Evolutionary conservation across 257 asterid genomes (phyloP).

Genomic region (Gentiana macrophylla): DNA sequence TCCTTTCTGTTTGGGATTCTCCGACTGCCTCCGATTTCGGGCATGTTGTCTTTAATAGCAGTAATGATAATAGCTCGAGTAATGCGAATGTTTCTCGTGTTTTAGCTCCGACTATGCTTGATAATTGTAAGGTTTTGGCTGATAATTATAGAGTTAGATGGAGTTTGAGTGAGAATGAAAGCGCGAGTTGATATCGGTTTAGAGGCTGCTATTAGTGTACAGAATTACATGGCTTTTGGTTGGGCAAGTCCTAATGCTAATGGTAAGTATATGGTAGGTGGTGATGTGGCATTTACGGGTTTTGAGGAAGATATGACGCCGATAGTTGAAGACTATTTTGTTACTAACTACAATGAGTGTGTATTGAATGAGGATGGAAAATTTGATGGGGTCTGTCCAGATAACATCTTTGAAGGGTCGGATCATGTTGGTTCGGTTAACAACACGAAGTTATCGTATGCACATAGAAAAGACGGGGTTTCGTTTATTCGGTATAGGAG

Average conservation of each 20-base stretch:
- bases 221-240: conserved; percentile 86
- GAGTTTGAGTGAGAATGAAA: conserved; percentile 40
- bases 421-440: conserved; percentile 45
- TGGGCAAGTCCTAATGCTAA: conserved; percentile 80
- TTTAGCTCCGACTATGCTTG: conserved; percentile 47
- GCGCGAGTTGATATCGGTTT: conserved; percentile 61
- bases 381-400: conserved; percentile 86
- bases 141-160: conserved; percentile 74
- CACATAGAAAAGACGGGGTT: conserved; percentile 90
- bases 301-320: conserved; percentile 71
- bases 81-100: conserved; percentile 11
- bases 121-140: conserved; percentile 59
- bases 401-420: conserved; percentile 35
- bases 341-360: conserved; percentile 74
- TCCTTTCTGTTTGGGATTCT: conserved; percentile 72
- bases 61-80: conserved; percentile 7
- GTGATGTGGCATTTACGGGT: conserved; percentile 77
- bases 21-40: conserved; percentile 93
- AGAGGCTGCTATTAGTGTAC: conserved; percentile 65
- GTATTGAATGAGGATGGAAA: conserved; percentile 49
- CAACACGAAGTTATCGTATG: conserved; percentile 58
- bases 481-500: conserved; percentile 77
- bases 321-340: conserved; percentile 72
- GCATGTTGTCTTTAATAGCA: conserved; percentile 42
- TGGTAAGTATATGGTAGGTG: conserved; percentile 66